Evolutionary conservation across 2,329 filamentous ascomycete species (phyloP).

Genomic region (Neonectria hederae): DNA sequence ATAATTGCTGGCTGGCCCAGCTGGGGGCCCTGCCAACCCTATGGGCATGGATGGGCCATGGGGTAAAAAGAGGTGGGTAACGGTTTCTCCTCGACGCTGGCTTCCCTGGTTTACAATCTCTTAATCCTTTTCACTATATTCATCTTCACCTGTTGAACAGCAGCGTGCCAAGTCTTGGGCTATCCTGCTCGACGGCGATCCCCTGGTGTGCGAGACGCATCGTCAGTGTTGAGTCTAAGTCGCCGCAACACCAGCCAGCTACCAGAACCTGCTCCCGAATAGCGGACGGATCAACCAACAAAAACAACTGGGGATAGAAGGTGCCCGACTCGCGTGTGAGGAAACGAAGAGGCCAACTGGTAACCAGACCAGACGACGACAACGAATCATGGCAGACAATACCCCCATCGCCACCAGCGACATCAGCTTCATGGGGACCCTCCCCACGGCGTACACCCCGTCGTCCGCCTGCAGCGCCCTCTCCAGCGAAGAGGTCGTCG

Average conservation of each 20-base stretch:
- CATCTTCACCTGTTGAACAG: not conserved
- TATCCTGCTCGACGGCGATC: not conserved
- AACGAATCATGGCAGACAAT: not conserved
- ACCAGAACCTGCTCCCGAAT: not conserved
- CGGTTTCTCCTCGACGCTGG: not conserved
- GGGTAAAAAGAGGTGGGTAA: not conserved
- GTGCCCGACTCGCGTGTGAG: not conserved
- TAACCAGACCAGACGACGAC: not conserved
- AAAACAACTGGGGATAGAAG: not conserved
- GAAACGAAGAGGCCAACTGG: not conserved
- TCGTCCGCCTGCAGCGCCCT: constrained; percentile 23
- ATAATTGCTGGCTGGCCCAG: not conserved
- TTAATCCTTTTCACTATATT: not conserved
- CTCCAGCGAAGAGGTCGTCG: constrained; percentile 24
- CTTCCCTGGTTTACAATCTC: not conserved
- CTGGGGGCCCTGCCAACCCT: not conserved
- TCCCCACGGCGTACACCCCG: constrained; percentile 28
- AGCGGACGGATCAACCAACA: not conserved
- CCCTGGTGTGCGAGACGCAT: not conserved
- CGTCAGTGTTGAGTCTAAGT: not conserved
- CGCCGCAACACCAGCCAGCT: not conserved
- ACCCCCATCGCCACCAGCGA: constrained; percentile 10
- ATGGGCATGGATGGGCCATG: too few species aligned
- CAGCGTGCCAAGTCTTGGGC: not conserved
- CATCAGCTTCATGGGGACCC: constrained; percentile 26